These are phyloP conservation scores for Vigna hirtella DNA, from an alignment of 306 rosid species.

Conservation along the genomic window DNA sequence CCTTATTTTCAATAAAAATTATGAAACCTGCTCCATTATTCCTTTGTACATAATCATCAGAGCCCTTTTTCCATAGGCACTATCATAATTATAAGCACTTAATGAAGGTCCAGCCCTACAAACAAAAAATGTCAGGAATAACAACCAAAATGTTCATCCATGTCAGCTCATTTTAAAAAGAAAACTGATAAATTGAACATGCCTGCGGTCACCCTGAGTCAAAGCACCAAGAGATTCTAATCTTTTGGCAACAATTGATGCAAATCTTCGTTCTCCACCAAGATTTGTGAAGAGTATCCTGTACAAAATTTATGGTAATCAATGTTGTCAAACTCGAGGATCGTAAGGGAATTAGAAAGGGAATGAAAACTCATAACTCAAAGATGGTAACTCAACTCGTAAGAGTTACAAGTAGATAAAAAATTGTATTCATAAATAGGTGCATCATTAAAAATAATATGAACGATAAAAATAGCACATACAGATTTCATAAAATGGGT, in stretches of 20 bases:
- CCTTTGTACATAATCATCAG: constrained; percentile 89
- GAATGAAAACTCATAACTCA: too few species aligned
- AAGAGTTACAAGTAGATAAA: too few species aligned
- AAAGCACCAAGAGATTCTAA: constrained; percentile 96
- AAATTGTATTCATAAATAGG: too few species aligned
- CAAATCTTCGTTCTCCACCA: constrained; percentile 98
- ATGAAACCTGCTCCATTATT: constrained; percentile 90
- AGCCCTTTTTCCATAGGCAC: constrained; percentile 93
- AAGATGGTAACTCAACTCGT: too few species aligned
- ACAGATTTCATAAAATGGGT: too few species aligned
- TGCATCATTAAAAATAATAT: too few species aligned
- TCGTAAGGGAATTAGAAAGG: too few species aligned
- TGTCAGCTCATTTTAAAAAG: constrained; percentile 29
- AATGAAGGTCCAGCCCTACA: constrained; percentile 94
- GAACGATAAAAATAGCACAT: too few species aligned
- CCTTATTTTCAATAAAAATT: constrained; percentile 38
- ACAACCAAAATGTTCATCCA: constrained; percentile 37
- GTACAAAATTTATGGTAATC: constrained; percentile 43
- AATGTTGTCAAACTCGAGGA: too few species aligned
- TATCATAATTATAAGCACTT: constrained; percentile 93
- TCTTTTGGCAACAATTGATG: constrained; percentile 99
- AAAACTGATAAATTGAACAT: constrained; percentile 49
- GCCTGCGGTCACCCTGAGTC: constrained; percentile 99
- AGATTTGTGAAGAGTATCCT: constrained; percentile 95
- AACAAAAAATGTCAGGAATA: constrained; percentile 49